Evolutionary conservation across 73 alveolate species (phyloP).

Genomic region (Uronychia setigera): DNA sequence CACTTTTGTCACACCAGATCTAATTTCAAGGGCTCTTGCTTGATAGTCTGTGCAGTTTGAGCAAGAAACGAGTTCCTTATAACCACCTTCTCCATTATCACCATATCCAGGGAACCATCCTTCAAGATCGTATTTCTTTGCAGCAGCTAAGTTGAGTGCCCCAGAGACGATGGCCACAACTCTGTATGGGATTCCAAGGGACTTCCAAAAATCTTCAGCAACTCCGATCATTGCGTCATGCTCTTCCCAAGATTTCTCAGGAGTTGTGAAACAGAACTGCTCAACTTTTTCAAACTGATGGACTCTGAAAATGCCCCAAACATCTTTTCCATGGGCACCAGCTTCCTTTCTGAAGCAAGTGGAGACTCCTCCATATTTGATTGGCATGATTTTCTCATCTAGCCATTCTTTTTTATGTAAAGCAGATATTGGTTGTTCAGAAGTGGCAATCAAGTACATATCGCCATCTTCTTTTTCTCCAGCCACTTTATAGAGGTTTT

Average conservation of each 20-base stretch:
- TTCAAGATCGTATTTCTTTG: slow-evolving; percentile 99
- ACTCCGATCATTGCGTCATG: slow-evolving; percentile 91
- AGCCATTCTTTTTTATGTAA: slow-evolving; percentile 95
- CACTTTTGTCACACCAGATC: slow-evolving; percentile 80
- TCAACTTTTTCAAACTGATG: slow-evolving; percentile 99
- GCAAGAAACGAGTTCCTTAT: slow-evolving; percentile 97
- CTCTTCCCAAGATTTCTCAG: slow-evolving; percentile 93
- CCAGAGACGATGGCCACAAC: slow-evolving; percentile 97
- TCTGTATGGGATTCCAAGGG: slow-evolving; percentile 96
- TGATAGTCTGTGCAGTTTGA: slow-evolving; percentile 99
- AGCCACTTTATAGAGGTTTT: slow-evolving; percentile 94
- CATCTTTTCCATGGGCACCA: slow-evolving; percentile 99
- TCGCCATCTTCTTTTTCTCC: slow-evolving; percentile 83
- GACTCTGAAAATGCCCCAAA: slow-evolving; percentile 99
- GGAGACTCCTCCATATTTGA: slow-evolving; percentile 95
- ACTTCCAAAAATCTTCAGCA: slow-evolving; percentile 94
- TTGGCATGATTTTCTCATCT: slow-evolving; percentile 89
- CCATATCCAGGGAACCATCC: slow-evolving; percentile 99
- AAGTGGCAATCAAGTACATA: slow-evolving; percentile 96
- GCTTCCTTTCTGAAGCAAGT: slow-evolving; percentile 99
- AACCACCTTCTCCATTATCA: slow-evolving; percentile 38
- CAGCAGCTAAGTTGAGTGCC: slow-evolving; percentile 99
- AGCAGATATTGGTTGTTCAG: slow-evolving; percentile 99
- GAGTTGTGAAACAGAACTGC: slow-evolving; percentile 94
- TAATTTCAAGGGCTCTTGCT: slow-evolving; percentile 92